Conservation (phyloP, 345 rosid species). For the Heritiera littoralis region DNA sequence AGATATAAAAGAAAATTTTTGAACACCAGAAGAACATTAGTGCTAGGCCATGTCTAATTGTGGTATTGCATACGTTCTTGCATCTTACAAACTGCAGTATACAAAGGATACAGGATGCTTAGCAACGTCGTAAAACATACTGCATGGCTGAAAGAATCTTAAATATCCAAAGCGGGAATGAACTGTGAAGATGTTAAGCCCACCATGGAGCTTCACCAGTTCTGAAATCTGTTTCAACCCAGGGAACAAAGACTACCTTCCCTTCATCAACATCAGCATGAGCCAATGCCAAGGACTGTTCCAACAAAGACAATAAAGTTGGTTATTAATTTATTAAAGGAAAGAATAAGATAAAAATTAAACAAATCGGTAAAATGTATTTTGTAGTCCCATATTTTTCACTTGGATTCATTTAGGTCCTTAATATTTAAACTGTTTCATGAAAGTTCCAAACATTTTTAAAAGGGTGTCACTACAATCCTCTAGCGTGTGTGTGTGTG, state of each 20-base stretch:
- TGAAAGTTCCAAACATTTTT: too few species aligned
- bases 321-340: not conserved
- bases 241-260: slow-evolving; percentile 85
- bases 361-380: not conserved
- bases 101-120: slow-evolving; percentile 15
- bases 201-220: slow-evolving; percentile 97
- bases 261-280: slow-evolving; percentile 74
- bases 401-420: too few species aligned
- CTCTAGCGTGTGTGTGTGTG: too few species aligned
- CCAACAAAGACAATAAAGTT: not conserved
- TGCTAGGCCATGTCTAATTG: not conserved
- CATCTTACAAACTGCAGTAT: slow-evolving; percentile 15
- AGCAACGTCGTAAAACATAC: slow-evolving; percentile 18
- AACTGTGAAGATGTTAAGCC: slow-evolving; percentile 40
- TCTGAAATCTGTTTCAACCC: slow-evolving; percentile 97
- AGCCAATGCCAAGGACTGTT: slow-evolving; percentile 90
- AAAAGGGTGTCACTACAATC: too few species aligned
- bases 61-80: slow-evolving; percentile 7
- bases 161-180: slow-evolving; percentile 1
- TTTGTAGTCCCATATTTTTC: too few species aligned
- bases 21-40: slow-evolving; percentile 7
- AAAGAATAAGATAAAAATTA: not conserved
- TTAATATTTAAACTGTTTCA: too few species aligned
- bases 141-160: not conserved
- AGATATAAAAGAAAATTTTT: not conserved